phyloP scores from a whole-genome alignment of 129 eudicot species.

The Deinandra increscens region DNA sequence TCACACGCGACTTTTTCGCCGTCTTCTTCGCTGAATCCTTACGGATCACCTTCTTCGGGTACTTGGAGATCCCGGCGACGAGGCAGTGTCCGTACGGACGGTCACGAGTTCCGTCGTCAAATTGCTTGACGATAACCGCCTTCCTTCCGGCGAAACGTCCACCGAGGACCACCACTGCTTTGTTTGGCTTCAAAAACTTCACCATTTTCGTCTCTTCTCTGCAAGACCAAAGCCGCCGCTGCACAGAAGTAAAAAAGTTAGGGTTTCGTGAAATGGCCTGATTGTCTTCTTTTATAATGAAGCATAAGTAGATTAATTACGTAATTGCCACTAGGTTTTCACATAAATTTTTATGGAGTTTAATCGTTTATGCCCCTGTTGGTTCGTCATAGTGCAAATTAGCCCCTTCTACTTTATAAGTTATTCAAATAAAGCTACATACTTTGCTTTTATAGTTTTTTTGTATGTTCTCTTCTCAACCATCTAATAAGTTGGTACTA shows the following conservation, averaged over 20 bases:
- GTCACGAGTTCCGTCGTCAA: slow-evolving; percentile 74
- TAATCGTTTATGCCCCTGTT: neutral
- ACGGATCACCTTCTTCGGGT: slow-evolving; percentile 70
- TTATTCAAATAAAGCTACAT: neutral
- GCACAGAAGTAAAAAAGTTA: neutral
- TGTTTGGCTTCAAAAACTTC: slow-evolving; percentile 65
- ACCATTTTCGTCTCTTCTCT: slow-evolving; percentile 42
- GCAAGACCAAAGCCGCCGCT: slow-evolving; percentile 15
- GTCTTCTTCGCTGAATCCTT: slow-evolving; percentile 67
- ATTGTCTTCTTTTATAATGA: neutral
- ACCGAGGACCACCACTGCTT: slow-evolving; percentile 65
- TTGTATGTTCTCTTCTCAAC: no score
- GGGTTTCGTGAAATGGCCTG: slow-evolving; percentile 14
- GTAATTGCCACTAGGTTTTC: slow-evolving; percentile 20
- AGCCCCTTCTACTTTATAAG: neutral
- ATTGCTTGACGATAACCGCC: slow-evolving; percentile 48
- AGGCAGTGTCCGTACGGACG: slow-evolving; percentile 69
- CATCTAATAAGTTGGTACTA: no score
- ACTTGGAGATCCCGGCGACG: slow-evolving; percentile 60
- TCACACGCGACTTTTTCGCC: slow-evolving; percentile 51
- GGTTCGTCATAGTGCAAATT: neutral
- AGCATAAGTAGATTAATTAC: slow-evolving; percentile 2
- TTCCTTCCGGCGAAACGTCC: slow-evolving; percentile 65
- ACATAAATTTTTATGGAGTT: neutral
- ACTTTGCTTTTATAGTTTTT: no score